These are phyloP conservation scores for Sugiyamaella pinicola DNA, from an alignment of 1,139 yeast species.

Conservation along the genomic window DNA sequence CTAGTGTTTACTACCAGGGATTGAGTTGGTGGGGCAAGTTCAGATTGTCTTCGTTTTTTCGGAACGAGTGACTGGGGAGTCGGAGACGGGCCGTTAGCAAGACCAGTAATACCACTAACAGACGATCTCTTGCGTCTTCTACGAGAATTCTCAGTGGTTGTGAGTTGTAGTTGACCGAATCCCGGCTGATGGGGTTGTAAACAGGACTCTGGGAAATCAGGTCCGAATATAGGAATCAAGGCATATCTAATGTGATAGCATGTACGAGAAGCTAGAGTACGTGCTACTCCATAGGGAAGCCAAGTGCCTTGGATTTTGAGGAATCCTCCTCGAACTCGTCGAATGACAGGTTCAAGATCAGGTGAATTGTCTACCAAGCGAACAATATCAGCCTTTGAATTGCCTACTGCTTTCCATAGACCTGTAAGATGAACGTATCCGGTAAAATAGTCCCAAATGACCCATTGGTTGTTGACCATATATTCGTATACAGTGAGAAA, in stretches of 20 bases:
- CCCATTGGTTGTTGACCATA: conserved; percentile 61
- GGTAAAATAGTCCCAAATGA: conserved; percentile 86
- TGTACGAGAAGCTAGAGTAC: conserved; percentile 67
- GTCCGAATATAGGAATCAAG: conserved; percentile 80
- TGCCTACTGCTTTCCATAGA: conserved; percentile 81
- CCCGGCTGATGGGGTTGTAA: conserved; percentile 65
- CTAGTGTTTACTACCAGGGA: neutral
- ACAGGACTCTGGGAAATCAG: conserved; percentile 69
- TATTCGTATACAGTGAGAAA: conserved; percentile 76
- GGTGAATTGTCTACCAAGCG: conserved; percentile 74
- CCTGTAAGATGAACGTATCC: conserved; percentile 93
- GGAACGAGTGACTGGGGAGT: neutral
- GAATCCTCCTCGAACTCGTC: conserved; percentile 87
- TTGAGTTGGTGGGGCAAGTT: neutral
- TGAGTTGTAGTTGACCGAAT: conserved; percentile 52
- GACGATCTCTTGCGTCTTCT: conserved; percentile 31
- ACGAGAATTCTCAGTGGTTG: conserved; percentile 22
- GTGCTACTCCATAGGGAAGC: conserved; percentile 76
- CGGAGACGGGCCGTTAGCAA: neutral
- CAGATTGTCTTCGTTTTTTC: conserved; percentile 10
- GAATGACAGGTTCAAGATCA: conserved; percentile 63
- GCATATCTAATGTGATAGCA: conserved; percentile 78
- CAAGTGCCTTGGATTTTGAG: conserved; percentile 95
- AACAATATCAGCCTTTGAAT: conserved; percentile 74
- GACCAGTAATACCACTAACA: conserved; percentile 9